phyloP scores from a whole-genome alignment of 2,329 filamentous ascomycete genomes.

The Emergomyces pasteurianus region DNA sequence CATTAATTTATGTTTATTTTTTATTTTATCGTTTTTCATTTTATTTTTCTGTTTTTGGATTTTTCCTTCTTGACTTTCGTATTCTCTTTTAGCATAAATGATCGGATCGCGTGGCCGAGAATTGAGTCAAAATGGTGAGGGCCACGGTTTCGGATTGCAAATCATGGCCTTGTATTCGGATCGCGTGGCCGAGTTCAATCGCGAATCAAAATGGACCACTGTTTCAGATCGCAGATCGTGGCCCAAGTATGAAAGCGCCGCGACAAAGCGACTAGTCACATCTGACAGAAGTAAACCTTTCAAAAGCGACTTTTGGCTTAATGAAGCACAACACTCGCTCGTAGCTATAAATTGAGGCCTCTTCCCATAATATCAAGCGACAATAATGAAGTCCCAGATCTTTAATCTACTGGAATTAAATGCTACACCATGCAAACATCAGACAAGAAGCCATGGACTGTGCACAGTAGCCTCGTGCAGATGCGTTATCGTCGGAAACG shows the following conservation, averaged over 20 bases:
- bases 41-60: background rate
- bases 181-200: background rate
- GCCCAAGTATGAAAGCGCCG: background rate
- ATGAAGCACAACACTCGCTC: no score
- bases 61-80: background rate
- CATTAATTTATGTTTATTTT: background rate
- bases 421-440: background rate
- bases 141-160: background rate
- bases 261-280: no score
- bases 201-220: no score
- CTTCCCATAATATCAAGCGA: background rate
- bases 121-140: background rate
- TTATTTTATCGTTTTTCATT: background rate
- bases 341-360: no score
- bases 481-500: background rate
- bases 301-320: no score
- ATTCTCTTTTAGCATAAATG: no score
- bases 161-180: background rate
- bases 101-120: background rate
- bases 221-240: background rate
- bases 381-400: background rate
- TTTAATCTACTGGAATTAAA: background rate
- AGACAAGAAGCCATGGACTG: background rate
- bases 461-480: background rate
- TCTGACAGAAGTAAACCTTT: no score